These are phyloP conservation scores for Elsinoe arachidis DNA, from an alignment of 2,329 filamentous ascomycete genomes.

Conservation along the genomic window DNA sequence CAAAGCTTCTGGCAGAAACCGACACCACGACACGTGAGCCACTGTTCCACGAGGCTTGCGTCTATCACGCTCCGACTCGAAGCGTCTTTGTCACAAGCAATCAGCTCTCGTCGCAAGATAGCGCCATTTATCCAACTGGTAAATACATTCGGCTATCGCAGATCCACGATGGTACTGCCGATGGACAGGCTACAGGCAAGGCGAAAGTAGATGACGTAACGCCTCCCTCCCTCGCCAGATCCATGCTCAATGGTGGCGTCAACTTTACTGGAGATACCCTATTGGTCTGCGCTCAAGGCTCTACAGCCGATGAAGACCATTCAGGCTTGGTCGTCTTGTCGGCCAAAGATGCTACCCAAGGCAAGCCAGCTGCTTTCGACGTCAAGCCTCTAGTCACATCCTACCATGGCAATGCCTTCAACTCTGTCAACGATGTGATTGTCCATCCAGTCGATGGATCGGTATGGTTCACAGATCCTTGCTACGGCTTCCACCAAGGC, in stretches of 20 bases:
- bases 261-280: conserved; percentile 34
- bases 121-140: neutral
- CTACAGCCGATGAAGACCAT: conserved; percentile 14
- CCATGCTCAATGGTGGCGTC: conserved; percentile 43
- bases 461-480: conserved; percentile 25
- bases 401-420: conserved; percentile 53
- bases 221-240: neutral
- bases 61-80: conserved; percentile 28
- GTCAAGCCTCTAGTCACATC: conserved; percentile 43
- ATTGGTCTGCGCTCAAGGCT: conserved; percentile 27
- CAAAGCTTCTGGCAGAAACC: conserved; percentile 1
- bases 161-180: neutral
- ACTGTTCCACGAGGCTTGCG: conserved; percentile 30
- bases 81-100: conserved; percentile 37
- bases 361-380: conserved; percentile 19
- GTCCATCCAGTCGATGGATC: conserved; percentile 38
- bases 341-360: neutral
- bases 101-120: conserved; percentile 18
- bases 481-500: conserved; percentile 36
- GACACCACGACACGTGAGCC: conserved; percentile 1
- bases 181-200: conserved; percentile 17
- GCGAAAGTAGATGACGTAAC: conserved; percentile 27
- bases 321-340: conserved; percentile 22
- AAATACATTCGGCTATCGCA: neutral
- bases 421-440: conserved; percentile 51